Percentiles rank a stretch among this genome's conserved stretches.
Evolutionary conservation across 2,329 filamentous ascomycete genomes (phyloP).

Genomic region (Cercospora beticola): DNA sequence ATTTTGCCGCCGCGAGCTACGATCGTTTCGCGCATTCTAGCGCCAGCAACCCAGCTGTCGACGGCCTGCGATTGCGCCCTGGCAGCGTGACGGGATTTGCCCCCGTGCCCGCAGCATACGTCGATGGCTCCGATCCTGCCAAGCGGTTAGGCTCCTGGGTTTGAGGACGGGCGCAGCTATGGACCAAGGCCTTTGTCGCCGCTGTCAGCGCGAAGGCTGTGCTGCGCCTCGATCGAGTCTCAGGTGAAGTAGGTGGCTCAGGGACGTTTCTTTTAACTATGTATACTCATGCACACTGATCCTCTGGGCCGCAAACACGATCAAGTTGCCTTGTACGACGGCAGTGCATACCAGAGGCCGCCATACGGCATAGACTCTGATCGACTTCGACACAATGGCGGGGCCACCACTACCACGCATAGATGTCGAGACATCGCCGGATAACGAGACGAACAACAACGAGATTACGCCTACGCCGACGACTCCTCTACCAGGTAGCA

Average conservation of each 20-base stretch:
- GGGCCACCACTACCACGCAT: constrained; percentile 25
- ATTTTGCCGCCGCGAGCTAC: constrained; percentile 9
- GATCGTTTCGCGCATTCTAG: constrained; percentile 8
- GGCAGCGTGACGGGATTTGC: not conserved
- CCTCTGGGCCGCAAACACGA: not conserved
- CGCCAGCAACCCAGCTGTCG: not conserved
- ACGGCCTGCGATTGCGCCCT: not conserved
- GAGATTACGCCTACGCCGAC: constrained; percentile 21
- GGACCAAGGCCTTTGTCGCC: constrained; percentile 12
- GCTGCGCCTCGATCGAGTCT: constrained; percentile 18
- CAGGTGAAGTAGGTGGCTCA: constrained; percentile 13
- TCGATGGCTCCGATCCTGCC: constrained; percentile 13
- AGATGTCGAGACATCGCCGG: constrained; percentile 22
- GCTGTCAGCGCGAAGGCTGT: constrained; percentile 3
- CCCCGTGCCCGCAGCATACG: constrained; percentile 10
- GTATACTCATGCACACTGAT: not conserved
- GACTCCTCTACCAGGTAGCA: constrained; percentile 12
- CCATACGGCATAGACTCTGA: not conserved
- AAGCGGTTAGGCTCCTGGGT: constrained; percentile 11
- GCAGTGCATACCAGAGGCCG: constrained; percentile 6
- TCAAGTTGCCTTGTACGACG: not conserved
- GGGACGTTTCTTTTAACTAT: not conserved
- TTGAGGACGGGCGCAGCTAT: constrained; percentile 9
- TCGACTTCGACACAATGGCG: constrained; percentile 18
- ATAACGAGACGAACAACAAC: constrained; percentile 18